Evolutionary conservation across 2,329 filamentous ascomycete genomes (phyloP).

Genomic region (Penicillium aurantiogriseum): DNA sequence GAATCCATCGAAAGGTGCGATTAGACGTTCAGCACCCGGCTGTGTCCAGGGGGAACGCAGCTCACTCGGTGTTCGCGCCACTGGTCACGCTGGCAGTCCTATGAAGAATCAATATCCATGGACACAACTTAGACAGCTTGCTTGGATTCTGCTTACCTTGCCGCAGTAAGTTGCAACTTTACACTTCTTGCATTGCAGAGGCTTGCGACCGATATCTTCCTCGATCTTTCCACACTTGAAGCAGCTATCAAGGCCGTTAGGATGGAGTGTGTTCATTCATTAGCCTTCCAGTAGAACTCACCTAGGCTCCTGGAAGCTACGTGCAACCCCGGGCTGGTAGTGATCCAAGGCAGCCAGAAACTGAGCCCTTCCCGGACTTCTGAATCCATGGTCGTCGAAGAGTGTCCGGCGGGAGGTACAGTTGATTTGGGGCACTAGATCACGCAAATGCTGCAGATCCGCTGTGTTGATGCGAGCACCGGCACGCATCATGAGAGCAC

Average conservation of each 20-base stretch:
- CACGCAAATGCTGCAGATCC: neutral
- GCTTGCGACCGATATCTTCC: neutral
- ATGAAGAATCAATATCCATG: neutral
- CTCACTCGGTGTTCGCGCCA: neutral
- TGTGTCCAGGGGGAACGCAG: neutral
- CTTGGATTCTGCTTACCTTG: neutral
- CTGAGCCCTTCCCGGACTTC: slow-evolving; percentile 4
- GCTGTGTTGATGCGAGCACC: slow-evolving; percentile 1
- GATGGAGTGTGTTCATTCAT: too few relatives aligned
- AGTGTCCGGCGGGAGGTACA: neutral
- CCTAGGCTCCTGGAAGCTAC: slow-evolving; percentile 3
- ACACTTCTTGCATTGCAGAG: neutral
- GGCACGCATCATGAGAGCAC: slow-evolving; percentile 1
- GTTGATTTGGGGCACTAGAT: neutral
- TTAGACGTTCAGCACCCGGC: neutral
- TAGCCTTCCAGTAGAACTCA: neutral
- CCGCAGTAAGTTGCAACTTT: slow-evolving; percentile 1
- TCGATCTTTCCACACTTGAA: slow-evolving; percentile 6
- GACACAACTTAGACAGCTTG: too few relatives aligned
- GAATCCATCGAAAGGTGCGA: neutral
- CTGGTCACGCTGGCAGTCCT: neutral
- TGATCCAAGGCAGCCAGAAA: slow-evolving; percentile 7
- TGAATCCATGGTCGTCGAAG: neutral
- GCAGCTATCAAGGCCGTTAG: neutral
- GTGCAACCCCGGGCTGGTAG: slow-evolving; percentile 1